Evolutionary conservation across 2,329 filamentous ascomycete species (phyloP).

Genomic region (Westerdykella sp.): DNA sequence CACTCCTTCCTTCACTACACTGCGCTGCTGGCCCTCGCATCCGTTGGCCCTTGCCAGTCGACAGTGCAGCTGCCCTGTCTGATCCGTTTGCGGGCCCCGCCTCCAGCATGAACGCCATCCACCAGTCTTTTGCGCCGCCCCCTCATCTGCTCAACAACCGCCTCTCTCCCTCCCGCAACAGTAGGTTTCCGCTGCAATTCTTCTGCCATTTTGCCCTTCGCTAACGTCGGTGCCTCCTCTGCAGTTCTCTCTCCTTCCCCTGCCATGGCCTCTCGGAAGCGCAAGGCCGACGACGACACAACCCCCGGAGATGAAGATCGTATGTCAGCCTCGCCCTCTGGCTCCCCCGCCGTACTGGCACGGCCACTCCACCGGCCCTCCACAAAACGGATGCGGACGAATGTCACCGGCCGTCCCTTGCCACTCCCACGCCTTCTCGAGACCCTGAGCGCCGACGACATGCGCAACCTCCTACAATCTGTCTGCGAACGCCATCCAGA

Average conservation of each 20-base stretch:
- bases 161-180: slow-evolving; percentile 54
- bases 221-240: slow-evolving; percentile 20
- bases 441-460: slow-evolving; percentile 77
- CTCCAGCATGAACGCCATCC: slow-evolving; percentile 54
- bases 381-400: slow-evolving; percentile 60
- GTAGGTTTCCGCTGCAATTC: slow-evolving; percentile 39
- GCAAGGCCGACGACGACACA: slow-evolving; percentile 74
- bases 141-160: slow-evolving; percentile 57
- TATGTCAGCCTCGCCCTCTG: slow-evolving; percentile 83
- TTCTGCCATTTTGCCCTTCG: slow-evolving; percentile 2
- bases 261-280: slow-evolving; percentile 58
- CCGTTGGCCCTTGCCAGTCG: neutral
- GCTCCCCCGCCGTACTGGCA: slow-evolving; percentile 68
- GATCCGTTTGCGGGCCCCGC: slow-evolving; percentile 17
- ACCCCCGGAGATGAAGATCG: slow-evolving; percentile 61
- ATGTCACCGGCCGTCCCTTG: slow-evolving; percentile 61
- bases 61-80: slow-evolving; percentile 9
- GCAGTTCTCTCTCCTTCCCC: slow-evolving; percentile 35
- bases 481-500: slow-evolving; percentile 87
- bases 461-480: slow-evolving; percentile 79
- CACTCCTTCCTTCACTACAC: too few relatives aligned
- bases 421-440: slow-evolving; percentile 76
- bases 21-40: too few relatives aligned
- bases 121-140: slow-evolving; percentile 53
- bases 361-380: slow-evolving; percentile 54